phyloP scores from a whole-genome alignment of 179 eudicot genomes.

The Silene vulgaris region DNA sequence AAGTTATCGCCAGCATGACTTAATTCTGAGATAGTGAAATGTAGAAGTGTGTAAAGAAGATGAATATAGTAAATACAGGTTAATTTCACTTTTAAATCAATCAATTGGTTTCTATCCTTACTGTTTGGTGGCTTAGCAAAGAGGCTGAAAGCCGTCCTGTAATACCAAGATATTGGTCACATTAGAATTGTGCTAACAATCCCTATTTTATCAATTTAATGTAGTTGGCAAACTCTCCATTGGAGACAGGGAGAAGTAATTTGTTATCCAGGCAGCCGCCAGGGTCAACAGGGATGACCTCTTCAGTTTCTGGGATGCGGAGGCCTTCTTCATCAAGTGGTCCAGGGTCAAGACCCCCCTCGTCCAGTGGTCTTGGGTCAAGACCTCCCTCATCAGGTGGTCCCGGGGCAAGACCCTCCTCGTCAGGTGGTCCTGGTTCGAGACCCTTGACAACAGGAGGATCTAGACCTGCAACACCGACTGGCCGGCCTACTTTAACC shows the following conservation, averaged over 20 bases:
- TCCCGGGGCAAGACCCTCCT: conserved; percentile 39
- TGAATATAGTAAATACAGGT: not conserved
- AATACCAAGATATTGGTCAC: not conserved
- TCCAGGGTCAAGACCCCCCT: conserved; percentile 66
- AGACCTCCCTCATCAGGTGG: conserved; percentile 71
- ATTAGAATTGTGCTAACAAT: conserved; percentile 5
- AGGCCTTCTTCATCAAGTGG: conserved; percentile 95
- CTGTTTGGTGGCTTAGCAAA: not conserved
- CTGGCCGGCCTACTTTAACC: conserved; percentile 64
- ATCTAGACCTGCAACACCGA: conserved; percentile 90
- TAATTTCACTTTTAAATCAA: not conserved
- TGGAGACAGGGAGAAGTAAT: conserved; percentile 60
- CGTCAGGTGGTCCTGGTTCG: conserved; percentile 55
- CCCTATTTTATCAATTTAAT: conserved; percentile 14
- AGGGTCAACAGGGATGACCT: conserved; percentile 53
- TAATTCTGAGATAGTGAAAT: not conserved
- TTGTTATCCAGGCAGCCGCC: conserved; percentile 53
- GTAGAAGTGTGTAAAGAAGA: not conserved
- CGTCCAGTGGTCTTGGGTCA: conserved; percentile 59
- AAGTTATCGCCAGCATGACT: not conserved
- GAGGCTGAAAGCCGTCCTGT: not conserved
- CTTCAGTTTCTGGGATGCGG: conserved; percentile 58
- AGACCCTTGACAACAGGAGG: conserved; percentile 67
- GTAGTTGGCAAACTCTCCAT: conserved; percentile 67
- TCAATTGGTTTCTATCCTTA: not conserved